Evolutionary conservation across 2,329 filamentous ascomycete genomes (phyloP).

Genomic region (Fonsecaea pedrosoi): DNA sequence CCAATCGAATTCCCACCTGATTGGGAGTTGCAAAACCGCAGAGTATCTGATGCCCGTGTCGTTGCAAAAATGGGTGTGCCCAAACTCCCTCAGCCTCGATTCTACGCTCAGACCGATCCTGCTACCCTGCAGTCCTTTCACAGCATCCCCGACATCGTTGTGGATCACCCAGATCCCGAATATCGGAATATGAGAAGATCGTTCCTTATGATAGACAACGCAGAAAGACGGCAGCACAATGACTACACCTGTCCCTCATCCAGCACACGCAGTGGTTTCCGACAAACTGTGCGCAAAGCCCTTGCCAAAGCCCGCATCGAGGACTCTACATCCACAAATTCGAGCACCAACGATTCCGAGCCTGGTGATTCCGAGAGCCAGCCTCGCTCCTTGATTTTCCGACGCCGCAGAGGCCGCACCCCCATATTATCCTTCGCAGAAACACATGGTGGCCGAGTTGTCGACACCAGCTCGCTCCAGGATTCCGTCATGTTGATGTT

Average conservation of each 20-base stretch:
- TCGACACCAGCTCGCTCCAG: conserved; percentile 34
- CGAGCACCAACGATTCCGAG: conserved; percentile 3
- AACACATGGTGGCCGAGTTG: conserved; percentile 28
- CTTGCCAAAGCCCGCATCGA: conserved; percentile 29
- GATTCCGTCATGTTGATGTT: conserved; percentile 36
- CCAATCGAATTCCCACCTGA: conserved; percentile 42
- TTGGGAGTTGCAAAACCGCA: conserved; percentile 44
- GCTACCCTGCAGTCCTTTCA: conserved; percentile 16
- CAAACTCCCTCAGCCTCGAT: conserved; percentile 1
- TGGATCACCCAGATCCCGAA: neutral
- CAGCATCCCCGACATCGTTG: conserved; percentile 13
- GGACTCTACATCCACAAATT: neutral
- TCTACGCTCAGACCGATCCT: conserved; percentile 18
- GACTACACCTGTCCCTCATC: conserved; percentile 12
- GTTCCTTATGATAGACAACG: neutral
- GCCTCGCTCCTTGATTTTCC: conserved; percentile 26
- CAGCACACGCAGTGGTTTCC: conserved; percentile 33
- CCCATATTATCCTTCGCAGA: conserved; percentile 28
- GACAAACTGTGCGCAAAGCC: conserved; percentile 31
- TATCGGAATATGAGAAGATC: conserved; percentile 1
- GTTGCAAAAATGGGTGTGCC: conserved; percentile 36
- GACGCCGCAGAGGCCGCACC: conserved; percentile 22
- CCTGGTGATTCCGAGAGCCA: conserved; percentile 3
- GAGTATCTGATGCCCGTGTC: conserved; percentile 40
- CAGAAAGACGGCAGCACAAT: neutral